A percentile compares a stretch with the other conserved stretches of the same genome.
Conservation (phyloP, 768 basidiomycete genomes). For the Lentinula boryana region DNA sequence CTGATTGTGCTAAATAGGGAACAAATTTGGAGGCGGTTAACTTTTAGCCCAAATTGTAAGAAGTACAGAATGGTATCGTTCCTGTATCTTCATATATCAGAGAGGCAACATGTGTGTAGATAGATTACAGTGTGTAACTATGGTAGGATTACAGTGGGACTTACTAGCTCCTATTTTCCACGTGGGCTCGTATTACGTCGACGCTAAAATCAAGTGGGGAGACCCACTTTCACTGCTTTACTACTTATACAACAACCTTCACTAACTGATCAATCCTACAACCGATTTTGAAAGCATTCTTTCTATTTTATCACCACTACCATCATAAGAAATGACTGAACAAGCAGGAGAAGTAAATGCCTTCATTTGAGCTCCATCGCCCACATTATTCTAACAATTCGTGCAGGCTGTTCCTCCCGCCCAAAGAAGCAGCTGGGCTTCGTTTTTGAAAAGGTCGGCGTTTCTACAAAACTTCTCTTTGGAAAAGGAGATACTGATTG, state of each 20-base stretch:
- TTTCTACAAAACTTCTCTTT: not conserved
- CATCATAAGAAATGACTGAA: constrained; percentile 23
- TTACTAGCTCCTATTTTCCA: not conserved
- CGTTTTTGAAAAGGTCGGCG: constrained; percentile 85
- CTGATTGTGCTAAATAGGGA: constrained; percentile 38
- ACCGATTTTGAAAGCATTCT: not conserved
- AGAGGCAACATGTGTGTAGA: too few species aligned
- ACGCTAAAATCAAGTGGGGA: not conserved
- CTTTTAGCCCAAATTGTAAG: constrained; percentile 21
- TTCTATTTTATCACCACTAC: not conserved
- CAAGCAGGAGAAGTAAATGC: constrained; percentile 35
- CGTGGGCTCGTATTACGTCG: not conserved
- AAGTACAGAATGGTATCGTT: too few species aligned
- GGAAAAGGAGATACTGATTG: constrained; percentile 4
- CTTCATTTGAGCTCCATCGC: constrained; percentile 17
- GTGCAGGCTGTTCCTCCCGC: constrained; percentile 68
- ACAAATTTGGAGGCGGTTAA: constrained; percentile 85
- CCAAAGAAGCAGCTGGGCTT: constrained; percentile 84
- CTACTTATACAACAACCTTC: constrained; percentile 4
- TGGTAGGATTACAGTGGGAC: not conserved
- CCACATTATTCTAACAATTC: constrained; percentile 15
- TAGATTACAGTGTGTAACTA: too few species aligned
- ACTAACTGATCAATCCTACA: not conserved
- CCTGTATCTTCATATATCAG: too few species aligned
- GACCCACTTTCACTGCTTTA: not conserved